phyloP scores from a whole-genome alignment of 2,329 filamentous ascomycete species.

The Trichoderma oligosporum region DNA sequence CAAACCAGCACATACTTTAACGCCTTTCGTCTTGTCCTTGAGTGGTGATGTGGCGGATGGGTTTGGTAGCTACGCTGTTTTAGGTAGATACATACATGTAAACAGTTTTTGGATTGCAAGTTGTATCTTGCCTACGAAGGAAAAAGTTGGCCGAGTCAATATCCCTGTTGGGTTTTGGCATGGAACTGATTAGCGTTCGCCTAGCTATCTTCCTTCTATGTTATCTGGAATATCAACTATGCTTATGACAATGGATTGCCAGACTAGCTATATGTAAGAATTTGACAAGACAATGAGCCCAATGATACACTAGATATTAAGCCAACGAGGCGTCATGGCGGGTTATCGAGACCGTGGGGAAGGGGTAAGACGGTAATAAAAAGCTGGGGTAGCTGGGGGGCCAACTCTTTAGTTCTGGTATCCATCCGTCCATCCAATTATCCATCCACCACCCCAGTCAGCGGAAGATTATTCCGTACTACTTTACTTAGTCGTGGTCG shows the following conservation, averaged over 20 bases:
- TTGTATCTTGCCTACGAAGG: too few species aligned
- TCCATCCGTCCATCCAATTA: background rate
- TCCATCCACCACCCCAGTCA: background rate
- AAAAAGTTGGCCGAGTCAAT: constrained; percentile 3
- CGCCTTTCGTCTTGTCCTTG: too few species aligned
- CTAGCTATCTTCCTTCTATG: background rate
- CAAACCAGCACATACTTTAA: too few species aligned
- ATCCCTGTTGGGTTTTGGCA: constrained; percentile 1
- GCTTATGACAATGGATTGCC: background rate
- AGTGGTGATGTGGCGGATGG: too few species aligned
- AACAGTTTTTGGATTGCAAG: too few species aligned
- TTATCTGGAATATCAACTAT: background rate
- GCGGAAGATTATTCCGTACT: background rate
- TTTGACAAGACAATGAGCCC: too few species aligned
- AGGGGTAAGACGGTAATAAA: background rate
- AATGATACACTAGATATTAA: background rate
- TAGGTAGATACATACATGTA: too few species aligned
- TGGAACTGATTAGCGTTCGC: background rate
- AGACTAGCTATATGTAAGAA: too few species aligned
- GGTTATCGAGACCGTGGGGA: constrained; percentile 7
- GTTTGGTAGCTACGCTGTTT: too few species aligned
- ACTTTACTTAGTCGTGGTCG: constrained; percentile 1
- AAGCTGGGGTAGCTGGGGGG: constrained; percentile 11
- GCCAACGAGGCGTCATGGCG: background rate
- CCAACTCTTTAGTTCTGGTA: background rate